phyloP scores from a whole-genome alignment of 2,329 filamentous ascomycete genomes.

The Ophiocordyceps sinensis region DNA sequence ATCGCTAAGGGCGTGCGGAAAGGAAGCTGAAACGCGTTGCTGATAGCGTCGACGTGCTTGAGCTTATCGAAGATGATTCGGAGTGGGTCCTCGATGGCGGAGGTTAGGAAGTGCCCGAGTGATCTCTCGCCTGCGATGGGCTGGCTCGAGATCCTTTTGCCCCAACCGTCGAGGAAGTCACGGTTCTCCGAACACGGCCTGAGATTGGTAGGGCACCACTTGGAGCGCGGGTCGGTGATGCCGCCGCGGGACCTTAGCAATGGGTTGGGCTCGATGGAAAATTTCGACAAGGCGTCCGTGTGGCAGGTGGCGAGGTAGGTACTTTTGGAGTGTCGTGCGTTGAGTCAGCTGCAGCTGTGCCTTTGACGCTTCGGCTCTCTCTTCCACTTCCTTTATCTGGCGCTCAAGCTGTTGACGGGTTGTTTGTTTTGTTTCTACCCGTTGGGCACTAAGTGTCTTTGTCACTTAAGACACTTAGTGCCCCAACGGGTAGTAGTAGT shows the following conservation, averaged over 20 bases:
- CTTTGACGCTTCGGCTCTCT: too few species aligned
- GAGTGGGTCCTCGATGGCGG: constrained; percentile 11
- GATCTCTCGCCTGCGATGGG: constrained; percentile 12
- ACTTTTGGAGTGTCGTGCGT: constrained; percentile 15
- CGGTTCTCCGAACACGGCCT: constrained; percentile 3
- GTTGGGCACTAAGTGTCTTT: too few species aligned
- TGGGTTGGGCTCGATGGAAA: constrained; percentile 12
- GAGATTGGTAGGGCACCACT: constrained; percentile 14
- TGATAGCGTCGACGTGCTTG: constrained; percentile 6
- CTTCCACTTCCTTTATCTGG: too few species aligned
- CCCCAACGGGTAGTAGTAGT: too few species aligned
- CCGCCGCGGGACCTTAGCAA: constrained; percentile 12
- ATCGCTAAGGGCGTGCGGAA: constrained; percentile 11
- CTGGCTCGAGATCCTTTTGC: not conserved
- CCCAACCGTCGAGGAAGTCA: too few species aligned
- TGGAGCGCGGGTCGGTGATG: constrained; percentile 14
- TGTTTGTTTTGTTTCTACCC: too few species aligned
- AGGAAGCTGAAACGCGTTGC: constrained; percentile 13
- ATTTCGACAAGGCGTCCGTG: constrained; percentile 9
- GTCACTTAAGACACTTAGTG: too few species aligned
- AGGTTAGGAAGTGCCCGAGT: constrained; percentile 11
- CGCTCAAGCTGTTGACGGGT: too few species aligned
- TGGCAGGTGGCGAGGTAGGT: constrained; percentile 17
- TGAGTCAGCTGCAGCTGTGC: too few species aligned
- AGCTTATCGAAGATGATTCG: constrained; percentile 14